Conservation (phyloP, 2,329 filamentous ascomycete genomes). For the Pyrenophora graminea region DNA sequence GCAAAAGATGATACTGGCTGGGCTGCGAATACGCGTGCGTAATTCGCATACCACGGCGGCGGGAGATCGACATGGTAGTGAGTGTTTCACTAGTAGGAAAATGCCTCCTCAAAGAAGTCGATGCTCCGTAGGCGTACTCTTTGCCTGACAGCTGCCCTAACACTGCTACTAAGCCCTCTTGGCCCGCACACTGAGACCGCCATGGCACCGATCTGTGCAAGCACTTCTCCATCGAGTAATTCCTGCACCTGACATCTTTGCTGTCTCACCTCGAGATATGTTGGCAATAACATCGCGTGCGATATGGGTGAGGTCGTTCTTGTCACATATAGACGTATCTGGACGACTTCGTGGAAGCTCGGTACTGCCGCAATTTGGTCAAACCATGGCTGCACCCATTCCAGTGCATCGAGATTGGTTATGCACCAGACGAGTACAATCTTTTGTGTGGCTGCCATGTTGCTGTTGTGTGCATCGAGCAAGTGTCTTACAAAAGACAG, state of each 20-base stretch:
- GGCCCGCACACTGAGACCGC: slow-evolving; percentile 78
- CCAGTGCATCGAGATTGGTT: slow-evolving; percentile 77
- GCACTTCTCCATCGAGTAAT: slow-evolving; percentile 75
- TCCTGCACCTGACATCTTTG: slow-evolving; percentile 78
- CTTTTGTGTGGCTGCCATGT: slow-evolving; percentile 73
- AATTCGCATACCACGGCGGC: background rate
- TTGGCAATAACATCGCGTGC: slow-evolving; percentile 58
- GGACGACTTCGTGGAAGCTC: slow-evolving; percentile 76
- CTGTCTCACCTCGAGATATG: slow-evolving; percentile 77
- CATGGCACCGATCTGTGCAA: slow-evolving; percentile 81
- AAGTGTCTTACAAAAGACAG: slow-evolving; percentile 77
- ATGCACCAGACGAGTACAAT: slow-evolving; percentile 87
- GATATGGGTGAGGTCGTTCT: slow-evolving; percentile 74
- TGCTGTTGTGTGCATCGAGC: slow-evolving; percentile 60
- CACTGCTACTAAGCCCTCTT: slow-evolving; percentile 71
- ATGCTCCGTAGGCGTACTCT: slow-evolving; percentile 66
- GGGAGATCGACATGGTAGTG: background rate
- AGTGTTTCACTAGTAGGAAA: slow-evolving; percentile 55
- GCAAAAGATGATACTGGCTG: too few relatives aligned
- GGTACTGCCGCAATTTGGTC: slow-evolving; percentile 77
- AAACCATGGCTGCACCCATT: slow-evolving; percentile 90
- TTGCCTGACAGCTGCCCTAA: slow-evolving; percentile 65
- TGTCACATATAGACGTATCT: slow-evolving; percentile 84
- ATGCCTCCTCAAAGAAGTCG: slow-evolving; percentile 77
- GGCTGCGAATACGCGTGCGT: background rate